Evolutionary conservation across 1,139 yeast genomes (phyloP), one percentile per base, ranked within the genome.

Genomic region (Zygoascus meyerae): DNA sequence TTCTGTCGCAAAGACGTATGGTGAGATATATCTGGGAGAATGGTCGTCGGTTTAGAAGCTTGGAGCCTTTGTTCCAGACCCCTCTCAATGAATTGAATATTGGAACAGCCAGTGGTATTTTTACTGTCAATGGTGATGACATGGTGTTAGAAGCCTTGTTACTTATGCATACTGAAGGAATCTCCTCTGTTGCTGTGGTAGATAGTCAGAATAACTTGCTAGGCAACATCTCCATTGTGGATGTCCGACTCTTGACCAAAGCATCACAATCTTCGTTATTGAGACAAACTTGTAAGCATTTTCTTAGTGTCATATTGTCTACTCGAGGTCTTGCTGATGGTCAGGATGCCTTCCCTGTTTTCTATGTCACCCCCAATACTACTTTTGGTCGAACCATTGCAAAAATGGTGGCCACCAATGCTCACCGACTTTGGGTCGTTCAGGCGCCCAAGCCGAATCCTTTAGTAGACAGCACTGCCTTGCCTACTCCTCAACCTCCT

Each of bases 281-380:
- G 50, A 83, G 83, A 60, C 82, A 85, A 62, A 75, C 94, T 7
- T 94, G 95, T 64, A 74, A 87, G 60, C 92, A 86, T 65, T 92
- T 90, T 62, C 79, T 92, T 51, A 81, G 95, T 32, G 85, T 87
- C 54, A 89, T 90, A 54, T 75, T 92, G 54, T 83, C 86, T 57
- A 83, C 83, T 53, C 82, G 95, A 60, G 98, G 97, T 12, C 75
- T 92, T 31, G 95, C 83, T 61, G 92, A 89, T 62, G 96, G 96
- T 47, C 89, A 90, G 67, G 98, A 92, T 69, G 90, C 94, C 42
- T 90, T 83, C 73, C 98, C 98, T 12, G 90, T 92, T 42, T 92
- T 92, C 75, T 95, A 90, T 65, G 96, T 90, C 30, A 83, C 85
- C 54, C 77, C 79, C 51, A 76, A 77, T 41, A 80, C 94, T 11